Base-by-base conservation (phyloP, 805 yeast genomes). In the Ogataea philodendri region DNA sequence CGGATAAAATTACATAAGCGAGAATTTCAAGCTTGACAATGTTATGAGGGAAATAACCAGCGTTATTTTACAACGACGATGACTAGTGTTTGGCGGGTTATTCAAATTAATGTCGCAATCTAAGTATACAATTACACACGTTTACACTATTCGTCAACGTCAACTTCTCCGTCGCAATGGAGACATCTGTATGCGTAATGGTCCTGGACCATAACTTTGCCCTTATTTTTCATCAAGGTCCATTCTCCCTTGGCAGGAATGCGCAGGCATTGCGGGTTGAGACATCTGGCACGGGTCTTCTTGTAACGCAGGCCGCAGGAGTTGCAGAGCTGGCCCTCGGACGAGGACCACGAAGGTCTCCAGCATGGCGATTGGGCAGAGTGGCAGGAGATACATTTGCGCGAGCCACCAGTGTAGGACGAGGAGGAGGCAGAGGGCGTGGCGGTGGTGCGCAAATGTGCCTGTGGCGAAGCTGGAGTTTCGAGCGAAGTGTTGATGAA, bases 201-300 rank as follows among this genome's bases (percentile, higher is more conserved):
- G 33, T 44, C 38, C n/a, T 42, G 50, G 51, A 62, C 52, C 21
- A 52, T 50, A 33, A 59, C 59, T 26, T 69, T 68, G 11, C 86
- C 89, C 56, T 82, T 77, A 38, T 75, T 71, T 54, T 80, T 81
- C 90, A 89, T 89, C 21, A 85, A 67, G 4, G 87, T 75, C 85
- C 96, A 84, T 63, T 90, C 97, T 44, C 96, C 90, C 63, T 90
- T 89, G 14, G 97, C 95, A 4, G 98, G 98, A 42, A 90, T 88
- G 53, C 90, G 78, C 46, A 83, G 75, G 65, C 98, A 90, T 13
- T 63, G 55, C 2, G 69, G 62, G 49, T 84, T 83, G 32, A 84
- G 66, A 63, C 98, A 90, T 54, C 97, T 74, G 3, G 95, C 95
- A 17, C 86, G 84, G 0, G 97, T 89, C 65, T 90, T 90, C 62